Conservation (phyloP, 495 filamentous ascomycete genomes). For the Aspergillus nidulans region DNA sequence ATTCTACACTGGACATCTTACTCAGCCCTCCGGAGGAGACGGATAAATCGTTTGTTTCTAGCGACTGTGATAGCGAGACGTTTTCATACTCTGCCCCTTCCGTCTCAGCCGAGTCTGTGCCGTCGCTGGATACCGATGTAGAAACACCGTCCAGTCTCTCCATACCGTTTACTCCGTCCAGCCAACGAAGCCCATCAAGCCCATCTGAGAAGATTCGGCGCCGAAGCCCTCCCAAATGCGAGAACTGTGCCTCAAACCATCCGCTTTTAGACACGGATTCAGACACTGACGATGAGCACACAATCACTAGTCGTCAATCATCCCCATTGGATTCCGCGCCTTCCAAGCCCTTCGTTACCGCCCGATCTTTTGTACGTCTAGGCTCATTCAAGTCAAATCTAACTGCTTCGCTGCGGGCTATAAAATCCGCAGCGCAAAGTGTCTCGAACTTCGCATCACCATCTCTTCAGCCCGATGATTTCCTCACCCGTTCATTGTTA, state of each 20-base stretch:
- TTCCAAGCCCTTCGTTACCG: slow-evolving; percentile 21
- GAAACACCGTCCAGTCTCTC: slow-evolving; percentile 42
- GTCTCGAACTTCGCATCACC: slow-evolving; percentile 72
- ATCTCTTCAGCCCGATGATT: slow-evolving; percentile 78
- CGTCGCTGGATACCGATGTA: slow-evolving; percentile 55
- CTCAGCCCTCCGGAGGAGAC: slow-evolving; percentile 45
- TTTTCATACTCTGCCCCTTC: slow-evolving; percentile 45
- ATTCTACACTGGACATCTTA: slow-evolving; percentile 38
- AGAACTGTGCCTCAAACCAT: slow-evolving; percentile 54
- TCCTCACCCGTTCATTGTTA: slow-evolving; percentile 78
- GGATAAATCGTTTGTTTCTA: slow-evolving; percentile 28
- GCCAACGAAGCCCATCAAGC: slow-evolving; percentile 35
- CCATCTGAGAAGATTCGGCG: slow-evolving; percentile 38
- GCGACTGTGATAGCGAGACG: slow-evolving; percentile 37
- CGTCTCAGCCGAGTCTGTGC: slow-evolving; percentile 57
- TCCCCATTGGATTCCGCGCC: slow-evolving; percentile 15
- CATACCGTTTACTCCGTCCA: slow-evolving; percentile 31
- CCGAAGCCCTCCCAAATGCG: slow-evolving; percentile 41
- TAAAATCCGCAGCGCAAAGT: slow-evolving; percentile 79
- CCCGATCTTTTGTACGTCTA: slow-evolving; percentile 35
- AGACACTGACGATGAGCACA: slow-evolving; percentile 26
- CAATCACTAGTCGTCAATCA: slow-evolving; percentile 17
- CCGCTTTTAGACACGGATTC: slow-evolving; percentile 46
- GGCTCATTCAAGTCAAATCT: slow-evolving; percentile 83
- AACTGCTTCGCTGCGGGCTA: slow-evolving; percentile 81